Conservation (phyloP, 23 red algal genomes). For the Pyropia yezoensis region DNA sequence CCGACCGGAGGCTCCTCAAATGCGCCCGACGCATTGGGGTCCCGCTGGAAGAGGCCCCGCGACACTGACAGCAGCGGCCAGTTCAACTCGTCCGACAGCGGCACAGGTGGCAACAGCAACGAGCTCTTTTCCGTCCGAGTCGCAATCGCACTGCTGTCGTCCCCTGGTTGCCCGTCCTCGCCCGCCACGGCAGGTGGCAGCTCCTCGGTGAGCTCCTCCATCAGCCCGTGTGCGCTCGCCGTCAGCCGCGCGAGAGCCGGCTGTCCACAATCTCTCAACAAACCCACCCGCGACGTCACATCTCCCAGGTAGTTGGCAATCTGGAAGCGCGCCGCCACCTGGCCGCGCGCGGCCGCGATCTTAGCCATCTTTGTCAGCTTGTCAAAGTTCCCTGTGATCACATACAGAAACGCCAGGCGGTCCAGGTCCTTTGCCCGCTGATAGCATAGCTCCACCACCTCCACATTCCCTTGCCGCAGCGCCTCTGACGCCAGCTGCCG, state of each 20-base stretch:
- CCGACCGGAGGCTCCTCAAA: constrained; percentile 20
- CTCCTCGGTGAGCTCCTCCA: constrained; percentile 49
- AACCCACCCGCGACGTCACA: constrained; percentile 28
- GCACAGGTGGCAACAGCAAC: constrained; percentile 51
- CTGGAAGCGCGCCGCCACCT: constrained; percentile 72
- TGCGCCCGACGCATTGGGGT: constrained; percentile 60
- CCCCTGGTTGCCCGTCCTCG: constrained; percentile 1
- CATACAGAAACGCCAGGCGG: constrained; percentile 83
- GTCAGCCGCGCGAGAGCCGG: constrained; percentile 58
- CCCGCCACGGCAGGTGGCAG: constrained; percentile 1
- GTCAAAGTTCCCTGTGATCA: constrained; percentile 87
- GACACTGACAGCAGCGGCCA: constrained; percentile 63
- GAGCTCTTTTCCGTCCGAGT: background rate
- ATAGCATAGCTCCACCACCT: constrained; percentile 77
- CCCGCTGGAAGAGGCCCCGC: constrained; percentile 57
- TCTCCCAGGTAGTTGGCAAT: constrained; percentile 88
- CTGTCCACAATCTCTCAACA: constrained; percentile 77
- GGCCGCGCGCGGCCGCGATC: constrained; percentile 74
- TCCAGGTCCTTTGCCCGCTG: constrained; percentile 84
- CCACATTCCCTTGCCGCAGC: constrained; percentile 75
- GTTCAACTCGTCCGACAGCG: constrained; percentile 33
- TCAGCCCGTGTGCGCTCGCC: constrained; percentile 46
- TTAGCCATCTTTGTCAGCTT: constrained; percentile 76
- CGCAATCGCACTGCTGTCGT: constrained; percentile 2
- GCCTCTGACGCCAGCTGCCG: constrained; percentile 56